These are phyloP conservation scores for Psidium friedrichsthalianum DNA, from an alignment of 345 rosid species.

Conservation along the genomic window DNA sequence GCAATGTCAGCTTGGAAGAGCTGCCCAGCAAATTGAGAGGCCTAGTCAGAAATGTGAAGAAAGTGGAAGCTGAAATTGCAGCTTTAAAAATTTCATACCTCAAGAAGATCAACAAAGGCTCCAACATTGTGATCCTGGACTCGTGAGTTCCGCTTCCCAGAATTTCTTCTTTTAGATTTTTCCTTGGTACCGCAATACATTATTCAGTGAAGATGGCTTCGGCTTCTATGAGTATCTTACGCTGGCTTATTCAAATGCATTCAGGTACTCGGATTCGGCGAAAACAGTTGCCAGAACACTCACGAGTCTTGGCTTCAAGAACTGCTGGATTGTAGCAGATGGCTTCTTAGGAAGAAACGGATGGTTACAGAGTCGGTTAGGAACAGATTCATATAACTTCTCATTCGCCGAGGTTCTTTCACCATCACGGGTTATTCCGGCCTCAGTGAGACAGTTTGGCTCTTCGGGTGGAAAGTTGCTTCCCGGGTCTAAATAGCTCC, in stretches of 20 bases:
- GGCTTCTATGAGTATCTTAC: neutral
- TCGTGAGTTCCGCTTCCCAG: constrained; percentile 36
- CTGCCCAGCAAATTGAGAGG: constrained; percentile 70
- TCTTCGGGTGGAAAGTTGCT: constrained; percentile 41
- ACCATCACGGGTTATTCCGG: constrained; percentile 56
- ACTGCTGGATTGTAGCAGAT: constrained; percentile 60
- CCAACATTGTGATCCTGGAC: constrained; percentile 76
- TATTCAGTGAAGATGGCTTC: neutral
- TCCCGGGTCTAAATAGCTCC: constrained; percentile 30
- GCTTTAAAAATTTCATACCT: constrained; percentile 85
- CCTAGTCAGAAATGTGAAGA: constrained; percentile 54
- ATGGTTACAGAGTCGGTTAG: constrained; percentile 84
- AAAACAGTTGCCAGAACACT: constrained; percentile 66
- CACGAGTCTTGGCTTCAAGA: constrained; percentile 64
- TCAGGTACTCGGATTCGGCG: constrained; percentile 75
- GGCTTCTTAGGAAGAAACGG: constrained; percentile 88
- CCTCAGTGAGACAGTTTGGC: constrained; percentile 48
- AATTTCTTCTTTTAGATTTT: neutral
- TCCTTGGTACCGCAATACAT: neutral
- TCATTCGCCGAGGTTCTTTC: constrained; percentile 56
- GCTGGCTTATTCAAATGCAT: neutral
- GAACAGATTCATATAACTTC: constrained; percentile 68
- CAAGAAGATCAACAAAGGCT: constrained; percentile 75
- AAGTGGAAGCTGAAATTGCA: constrained; percentile 84
- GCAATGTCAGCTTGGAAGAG: constrained; percentile 61